A percentile compares a stretch with the other conserved stretches of the same genome.
Conservation (phyloP, 805 yeast genomes). For the Myxozyma neglecta region DNA sequence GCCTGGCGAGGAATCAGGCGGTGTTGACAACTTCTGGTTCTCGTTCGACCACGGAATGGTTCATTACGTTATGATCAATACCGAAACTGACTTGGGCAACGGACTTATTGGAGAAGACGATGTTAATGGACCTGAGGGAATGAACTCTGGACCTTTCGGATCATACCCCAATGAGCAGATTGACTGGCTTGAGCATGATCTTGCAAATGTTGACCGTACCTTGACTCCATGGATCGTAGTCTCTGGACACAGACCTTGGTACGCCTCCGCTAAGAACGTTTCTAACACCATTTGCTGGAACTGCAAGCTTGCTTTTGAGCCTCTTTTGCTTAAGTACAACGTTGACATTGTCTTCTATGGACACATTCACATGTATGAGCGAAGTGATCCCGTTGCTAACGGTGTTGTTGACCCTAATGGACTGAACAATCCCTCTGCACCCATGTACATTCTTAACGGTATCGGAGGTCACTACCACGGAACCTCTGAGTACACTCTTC, state of each 20-base stretch:
- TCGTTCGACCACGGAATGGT: constrained; percentile 40
- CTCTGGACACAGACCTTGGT: constrained; percentile 40
- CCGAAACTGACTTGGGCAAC: constrained; percentile 37
- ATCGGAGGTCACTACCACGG: constrained; percentile 40
- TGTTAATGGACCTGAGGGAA: constrained; percentile 24
- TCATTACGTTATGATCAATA: constrained; percentile 37
- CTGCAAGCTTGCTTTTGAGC: constrained; percentile 30
- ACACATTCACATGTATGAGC: constrained; percentile 31
- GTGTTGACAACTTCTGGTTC: constrained; percentile 39
- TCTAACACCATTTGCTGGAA: constrained; percentile 28
- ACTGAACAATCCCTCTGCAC: constrained; percentile 37
- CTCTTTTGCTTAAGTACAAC: constrained; percentile 22
- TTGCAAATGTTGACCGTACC: constrained; percentile 36
- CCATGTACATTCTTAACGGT: constrained; percentile 40
- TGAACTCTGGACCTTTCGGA: constrained; percentile 34
- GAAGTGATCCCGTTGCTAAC: constrained; percentile 26
- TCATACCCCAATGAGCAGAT: constrained; percentile 33
- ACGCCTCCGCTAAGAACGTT: constrained; percentile 35
- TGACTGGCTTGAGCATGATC: constrained; percentile 38
- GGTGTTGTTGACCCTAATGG: constrained; percentile 37
- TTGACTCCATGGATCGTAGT: constrained; percentile 36
- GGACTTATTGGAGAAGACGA: constrained; percentile 29
- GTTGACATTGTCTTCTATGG: constrained; percentile 29
- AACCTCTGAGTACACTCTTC: constrained; percentile 25
- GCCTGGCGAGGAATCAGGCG: constrained; percentile 38